phyloP scores from a whole-genome alignment of 108 stramenopile species.

The Aurantiochytrium sp. region DNA sequence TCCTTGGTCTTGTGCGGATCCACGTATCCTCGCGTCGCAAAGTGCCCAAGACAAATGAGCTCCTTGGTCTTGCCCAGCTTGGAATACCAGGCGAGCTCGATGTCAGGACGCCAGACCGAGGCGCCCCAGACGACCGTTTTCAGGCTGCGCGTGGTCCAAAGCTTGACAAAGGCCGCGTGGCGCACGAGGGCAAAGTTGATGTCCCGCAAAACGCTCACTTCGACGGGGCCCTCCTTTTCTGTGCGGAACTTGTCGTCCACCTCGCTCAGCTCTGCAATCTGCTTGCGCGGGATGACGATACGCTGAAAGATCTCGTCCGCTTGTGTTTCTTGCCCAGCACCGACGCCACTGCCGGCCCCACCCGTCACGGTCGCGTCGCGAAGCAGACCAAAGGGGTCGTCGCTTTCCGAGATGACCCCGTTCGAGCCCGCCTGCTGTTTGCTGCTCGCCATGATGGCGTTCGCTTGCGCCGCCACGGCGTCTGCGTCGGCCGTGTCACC shows the following conservation, averaged over 20 bases:
- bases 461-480: background rate
- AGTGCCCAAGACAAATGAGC: background rate
- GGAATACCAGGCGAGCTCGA: background rate
- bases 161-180: background rate
- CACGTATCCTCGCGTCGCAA: conserved; percentile 4
- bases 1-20: conserved; percentile 16
- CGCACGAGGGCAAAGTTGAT: background rate
- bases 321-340: background rate
- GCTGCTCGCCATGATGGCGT: background rate
- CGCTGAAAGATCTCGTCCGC: background rate
- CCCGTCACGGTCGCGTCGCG: background rate
- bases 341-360: background rate
- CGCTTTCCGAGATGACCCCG: background rate
- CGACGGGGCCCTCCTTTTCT: background rate
- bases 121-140: conserved; percentile 13
- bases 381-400: background rate
- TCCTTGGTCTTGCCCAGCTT: background rate
- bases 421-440: background rate
- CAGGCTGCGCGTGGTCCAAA: conserved; percentile 15
- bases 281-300: background rate
- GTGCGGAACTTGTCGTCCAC: background rate
- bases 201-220: conserved; percentile 11
- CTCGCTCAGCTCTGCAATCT: conserved; percentile 2
- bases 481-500: background rate
- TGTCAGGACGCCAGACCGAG: conserved; percentile 3